These are phyloP conservation scores for Daldinia concentrica DNA, from an alignment of 495 filamentous ascomycete genomes.

Conservation along the genomic window DNA sequence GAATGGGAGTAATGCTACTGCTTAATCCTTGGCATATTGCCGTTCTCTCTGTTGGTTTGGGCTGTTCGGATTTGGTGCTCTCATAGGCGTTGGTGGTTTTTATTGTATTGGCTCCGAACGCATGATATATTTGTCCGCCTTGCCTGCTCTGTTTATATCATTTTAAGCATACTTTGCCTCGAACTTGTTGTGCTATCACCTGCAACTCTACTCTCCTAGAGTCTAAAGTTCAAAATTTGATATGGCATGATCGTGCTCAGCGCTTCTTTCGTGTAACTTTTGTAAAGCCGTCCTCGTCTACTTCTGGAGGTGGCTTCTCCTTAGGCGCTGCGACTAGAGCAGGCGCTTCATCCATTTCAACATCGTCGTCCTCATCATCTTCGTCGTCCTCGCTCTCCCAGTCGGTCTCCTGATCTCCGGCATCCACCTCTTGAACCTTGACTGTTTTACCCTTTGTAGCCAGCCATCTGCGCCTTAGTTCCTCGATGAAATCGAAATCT, in stretches of 20 bases:
- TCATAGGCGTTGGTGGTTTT: constrained; percentile 29
- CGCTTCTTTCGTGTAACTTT: constrained; percentile 82
- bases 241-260: constrained; percentile 39
- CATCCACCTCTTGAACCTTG: constrained; percentile 68
- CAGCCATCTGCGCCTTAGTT: constrained; percentile 72
- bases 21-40: constrained; percentile 3
- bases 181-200: constrained; percentile 25
- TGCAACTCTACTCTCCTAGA: constrained; percentile 8
- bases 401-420: constrained; percentile 68
- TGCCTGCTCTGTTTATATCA: constrained; percentile 35
- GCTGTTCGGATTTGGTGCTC: constrained; percentile 28
- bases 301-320: constrained; percentile 74
- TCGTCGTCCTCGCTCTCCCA: constrained; percentile 62
- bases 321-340: constrained; percentile 64
- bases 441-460: constrained; percentile 63
- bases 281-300: constrained; percentile 96
- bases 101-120: constrained; percentile 34
- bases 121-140: constrained; percentile 31
- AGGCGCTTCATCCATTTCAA: constrained; percentile 81
- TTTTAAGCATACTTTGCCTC: constrained; percentile 33
- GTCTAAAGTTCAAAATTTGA: constrained; percentile 8
- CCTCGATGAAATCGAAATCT: constrained; percentile 72
- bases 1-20: constrained; percentile 80
- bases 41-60: constrained; percentile 1
- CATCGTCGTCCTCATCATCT: constrained; percentile 67